These are phyloP conservation scores for Pseudogymnoascus pannorum DNA, from an alignment of 2,329 filamentous ascomycete species.

Conservation along the genomic window DNA sequence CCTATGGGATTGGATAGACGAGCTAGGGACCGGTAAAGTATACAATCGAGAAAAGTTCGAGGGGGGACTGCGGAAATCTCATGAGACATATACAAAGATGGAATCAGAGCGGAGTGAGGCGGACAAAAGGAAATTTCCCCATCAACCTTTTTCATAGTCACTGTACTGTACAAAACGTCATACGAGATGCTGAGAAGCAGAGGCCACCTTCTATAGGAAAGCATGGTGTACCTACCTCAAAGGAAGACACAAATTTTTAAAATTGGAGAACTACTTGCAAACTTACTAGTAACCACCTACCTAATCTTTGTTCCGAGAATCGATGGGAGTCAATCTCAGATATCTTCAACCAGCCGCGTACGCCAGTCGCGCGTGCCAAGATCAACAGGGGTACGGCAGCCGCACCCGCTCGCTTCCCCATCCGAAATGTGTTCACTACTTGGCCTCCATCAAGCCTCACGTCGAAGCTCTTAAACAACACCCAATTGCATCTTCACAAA, in stretches of 20 bases:
- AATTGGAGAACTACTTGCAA: too few species aligned
- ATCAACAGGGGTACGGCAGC: neutral
- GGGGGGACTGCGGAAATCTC: neutral
- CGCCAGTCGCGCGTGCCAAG: neutral
- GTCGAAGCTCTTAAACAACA: neutral
- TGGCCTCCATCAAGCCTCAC: neutral
- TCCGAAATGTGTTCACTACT: constrained; percentile 6
- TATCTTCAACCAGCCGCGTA: neutral
- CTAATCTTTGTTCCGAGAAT: neutral
- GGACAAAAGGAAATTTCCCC: neutral
- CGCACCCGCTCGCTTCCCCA: constrained; percentile 2
- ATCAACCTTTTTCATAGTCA: too few species aligned
- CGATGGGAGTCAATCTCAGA: neutral
- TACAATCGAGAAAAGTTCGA: neutral
- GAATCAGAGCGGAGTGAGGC: neutral
- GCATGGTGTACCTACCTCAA: too few species aligned
- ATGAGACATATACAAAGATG: neutral
- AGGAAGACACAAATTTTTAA: too few species aligned
- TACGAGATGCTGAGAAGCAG: too few species aligned
- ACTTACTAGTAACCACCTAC: neutral
- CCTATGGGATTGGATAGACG: neutral
- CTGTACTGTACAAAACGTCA: too few species aligned
- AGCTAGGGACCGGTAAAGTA: neutral
- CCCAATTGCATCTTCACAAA: neutral
- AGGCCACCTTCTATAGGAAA: too few species aligned